These are phyloP conservation scores for Penicillium sp. DNA, from an alignment of 2,329 filamentous ascomycete genomes.

Conservation along the genomic window DNA sequence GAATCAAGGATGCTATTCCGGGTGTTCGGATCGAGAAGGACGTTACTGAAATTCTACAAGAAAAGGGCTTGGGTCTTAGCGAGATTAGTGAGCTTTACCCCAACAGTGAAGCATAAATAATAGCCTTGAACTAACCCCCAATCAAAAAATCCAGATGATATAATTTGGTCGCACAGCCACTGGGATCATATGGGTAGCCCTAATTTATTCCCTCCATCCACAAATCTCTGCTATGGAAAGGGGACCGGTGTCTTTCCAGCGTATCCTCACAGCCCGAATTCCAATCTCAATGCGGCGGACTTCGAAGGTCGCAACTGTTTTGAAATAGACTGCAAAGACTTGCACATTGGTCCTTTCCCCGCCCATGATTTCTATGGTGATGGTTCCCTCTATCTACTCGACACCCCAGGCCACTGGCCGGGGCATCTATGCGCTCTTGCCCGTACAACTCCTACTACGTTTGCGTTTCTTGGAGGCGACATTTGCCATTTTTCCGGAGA, in stretches of 20 bases:
- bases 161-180: constrained; percentile 21
- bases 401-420: constrained; percentile 6
- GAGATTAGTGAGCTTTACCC: constrained; percentile 10
- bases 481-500: constrained; percentile 2
- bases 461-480: not conserved
- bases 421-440: constrained; percentile 6
- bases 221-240: constrained; percentile 2
- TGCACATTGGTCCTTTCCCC: constrained; percentile 2
- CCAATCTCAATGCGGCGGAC: not conserved
- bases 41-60: constrained; percentile 20
- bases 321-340: not conserved
- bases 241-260: not conserved
- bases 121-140: not conserved
- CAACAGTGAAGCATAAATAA: no score
- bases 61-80: constrained; percentile 15
- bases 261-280: not conserved
- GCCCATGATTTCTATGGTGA: not conserved
- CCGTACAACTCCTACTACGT: constrained; percentile 4
- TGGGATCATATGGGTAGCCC: constrained; percentile 3
- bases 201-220: not conserved
- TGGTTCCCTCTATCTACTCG: constrained; percentile 1
- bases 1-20: constrained; percentile 6
- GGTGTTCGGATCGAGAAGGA: constrained; percentile 19
- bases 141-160: constrained; percentile 15
- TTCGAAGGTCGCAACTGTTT: not conserved